Conservation (phyloP, 257 asterid species). For the Solanum ahanhuiri region DNA sequence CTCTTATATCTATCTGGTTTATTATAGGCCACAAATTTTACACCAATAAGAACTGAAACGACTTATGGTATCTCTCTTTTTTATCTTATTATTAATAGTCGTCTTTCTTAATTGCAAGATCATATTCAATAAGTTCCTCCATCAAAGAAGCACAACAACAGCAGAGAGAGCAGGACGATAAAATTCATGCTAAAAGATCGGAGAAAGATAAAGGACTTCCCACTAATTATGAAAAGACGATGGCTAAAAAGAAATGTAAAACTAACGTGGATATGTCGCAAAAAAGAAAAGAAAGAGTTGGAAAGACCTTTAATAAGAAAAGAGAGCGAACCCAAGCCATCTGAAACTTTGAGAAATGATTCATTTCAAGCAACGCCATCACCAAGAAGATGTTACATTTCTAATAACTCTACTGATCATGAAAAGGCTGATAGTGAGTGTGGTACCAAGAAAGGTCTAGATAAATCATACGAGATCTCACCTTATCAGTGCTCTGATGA, state of each 20-base stretch:
- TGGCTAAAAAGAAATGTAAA: conserved; percentile 29
- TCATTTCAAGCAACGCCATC: conserved; percentile 7
- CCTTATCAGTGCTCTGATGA: conserved; percentile 89
- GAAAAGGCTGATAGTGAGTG: conserved; percentile 35
- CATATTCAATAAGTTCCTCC: too few relatives aligned
- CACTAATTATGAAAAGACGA: conserved; percentile 36
- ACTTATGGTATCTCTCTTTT: too few relatives aligned
- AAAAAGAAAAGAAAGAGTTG: conserved; percentile 25
- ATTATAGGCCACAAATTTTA: too few relatives aligned
- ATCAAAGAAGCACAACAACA: conserved; percentile 29
- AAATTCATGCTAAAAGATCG: conserved; percentile 31
- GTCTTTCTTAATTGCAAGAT: too few relatives aligned
- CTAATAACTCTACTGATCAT: conserved; percentile 32
- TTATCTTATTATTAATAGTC: too few relatives aligned
- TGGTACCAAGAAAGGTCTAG: conserved; percentile 21
- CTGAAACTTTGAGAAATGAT: conserved; percentile 18
- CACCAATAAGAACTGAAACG: too few relatives aligned
- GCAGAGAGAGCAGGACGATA: conserved; percentile 52
- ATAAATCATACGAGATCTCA: conserved; percentile 77
- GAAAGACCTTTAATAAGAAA: conserved; percentile 20
- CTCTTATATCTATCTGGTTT: too few relatives aligned
- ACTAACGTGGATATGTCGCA: conserved; percentile 27
- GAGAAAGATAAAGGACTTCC: conserved; percentile 34
- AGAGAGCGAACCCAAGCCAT: conserved; percentile 13
- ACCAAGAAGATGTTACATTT: conserved; percentile 26